Percentiles rank a stretch among this genome's conserved stretches.
phyloP scores from a whole-genome alignment of 1,139 yeast species.

The Hansenula anomala region DNA sequence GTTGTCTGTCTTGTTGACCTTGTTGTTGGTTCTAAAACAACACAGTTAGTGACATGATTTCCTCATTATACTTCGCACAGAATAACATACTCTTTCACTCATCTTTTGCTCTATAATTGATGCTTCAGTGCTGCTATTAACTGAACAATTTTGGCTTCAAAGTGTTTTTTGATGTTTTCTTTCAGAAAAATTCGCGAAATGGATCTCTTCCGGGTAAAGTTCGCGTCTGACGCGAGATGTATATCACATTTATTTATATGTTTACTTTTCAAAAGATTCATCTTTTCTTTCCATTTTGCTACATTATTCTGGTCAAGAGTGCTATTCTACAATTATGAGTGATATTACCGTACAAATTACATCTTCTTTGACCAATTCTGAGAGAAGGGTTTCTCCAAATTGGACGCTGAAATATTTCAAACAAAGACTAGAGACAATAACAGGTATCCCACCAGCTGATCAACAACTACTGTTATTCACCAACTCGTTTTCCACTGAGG shows the following conservation, averaged over 20 bases:
- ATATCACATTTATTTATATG: no score
- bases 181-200: not conserved
- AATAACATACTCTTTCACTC: conserved; percentile 3
- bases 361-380: conserved; percentile 65
- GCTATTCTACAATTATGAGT: conserved; percentile 30
- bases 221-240: no score
- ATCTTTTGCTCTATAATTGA: not conserved
- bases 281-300: no score
- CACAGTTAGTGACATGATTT: conserved; percentile 14
- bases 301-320: no score
- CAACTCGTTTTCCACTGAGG: conserved; percentile 35
- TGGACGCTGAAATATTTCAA: conserved; percentile 60
- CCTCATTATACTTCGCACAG: conserved; percentile 3
- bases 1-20: conserved; percentile 32
- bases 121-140: no score
- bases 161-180: not conserved
- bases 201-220: not conserved
- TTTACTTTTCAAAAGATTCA: no score
- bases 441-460: conserved; percentile 66
- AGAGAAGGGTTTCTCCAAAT: conserved; percentile 57
- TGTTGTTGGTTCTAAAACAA: conserved; percentile 23
- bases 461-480: conserved; percentile 54
- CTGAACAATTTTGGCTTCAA: no score
- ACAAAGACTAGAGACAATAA: conserved; percentile 58
- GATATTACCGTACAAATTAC: conserved; percentile 57